Conservation (phyloP, 1,284 basidiomycete species). For the Trametes hirsuta region DNA sequence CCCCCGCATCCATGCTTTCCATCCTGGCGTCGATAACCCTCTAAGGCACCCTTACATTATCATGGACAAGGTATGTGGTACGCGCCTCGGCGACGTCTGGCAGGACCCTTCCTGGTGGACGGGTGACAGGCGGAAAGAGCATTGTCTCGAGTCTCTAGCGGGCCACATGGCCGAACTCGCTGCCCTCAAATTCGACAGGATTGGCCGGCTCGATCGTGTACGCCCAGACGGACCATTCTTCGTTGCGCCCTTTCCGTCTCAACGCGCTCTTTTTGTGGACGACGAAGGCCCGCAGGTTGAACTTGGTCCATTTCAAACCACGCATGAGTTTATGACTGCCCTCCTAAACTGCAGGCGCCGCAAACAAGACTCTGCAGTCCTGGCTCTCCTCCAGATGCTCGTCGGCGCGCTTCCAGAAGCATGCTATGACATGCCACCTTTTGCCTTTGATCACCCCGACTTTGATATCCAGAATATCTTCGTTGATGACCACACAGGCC, state of each 20-base stretch:
- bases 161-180: conserved; percentile 1
- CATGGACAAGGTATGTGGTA: conserved; percentile 1
- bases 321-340: not conserved
- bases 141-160: conserved; percentile 2
- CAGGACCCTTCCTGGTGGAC: not conserved
- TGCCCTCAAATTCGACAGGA: conserved; percentile 3
- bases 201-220: conserved; percentile 1
- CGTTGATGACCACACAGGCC: conserved; percentile 5
- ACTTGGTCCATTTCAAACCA: not conserved
- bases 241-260: not conserved
- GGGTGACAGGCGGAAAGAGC: not conserved
- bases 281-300: not conserved
- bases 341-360: not conserved
- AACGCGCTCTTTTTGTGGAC: not conserved
- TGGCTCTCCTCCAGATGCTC: not conserved
- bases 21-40: not conserved
- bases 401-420: conserved; percentile 2
- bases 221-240: not conserved
- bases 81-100: not conserved
- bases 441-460: conserved; percentile 9
- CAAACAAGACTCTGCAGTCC: not conserved
- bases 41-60: not conserved
- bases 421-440: conserved; percentile 6
- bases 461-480: conserved; percentile 18
- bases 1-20: not conserved